Conservation (phyloP, 2,329 filamentous ascomycete genomes). For the Ophiostoma ips region DNA sequence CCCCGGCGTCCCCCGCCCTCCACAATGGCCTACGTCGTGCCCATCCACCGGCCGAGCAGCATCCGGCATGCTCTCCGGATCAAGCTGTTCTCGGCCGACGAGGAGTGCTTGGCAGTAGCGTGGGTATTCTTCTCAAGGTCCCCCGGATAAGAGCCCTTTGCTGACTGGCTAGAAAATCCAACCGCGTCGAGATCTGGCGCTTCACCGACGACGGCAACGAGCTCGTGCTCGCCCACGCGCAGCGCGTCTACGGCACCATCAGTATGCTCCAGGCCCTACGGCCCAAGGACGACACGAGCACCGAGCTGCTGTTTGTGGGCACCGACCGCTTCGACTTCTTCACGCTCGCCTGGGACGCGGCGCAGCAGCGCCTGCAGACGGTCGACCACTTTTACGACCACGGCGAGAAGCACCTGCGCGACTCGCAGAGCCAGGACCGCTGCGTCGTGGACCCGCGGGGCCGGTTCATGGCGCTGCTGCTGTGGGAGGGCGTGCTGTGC, state of each 20-base stretch:
- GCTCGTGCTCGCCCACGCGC: slow-evolving; percentile 51
- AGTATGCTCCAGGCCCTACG: slow-evolving; percentile 71
- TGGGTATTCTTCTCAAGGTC: too few species aligned
- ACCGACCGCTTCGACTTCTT: slow-evolving; percentile 88
- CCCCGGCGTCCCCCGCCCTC: too few species aligned
- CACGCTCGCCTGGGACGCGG: slow-evolving; percentile 67
- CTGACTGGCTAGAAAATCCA: slow-evolving; percentile 52
- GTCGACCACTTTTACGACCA: slow-evolving; percentile 37
- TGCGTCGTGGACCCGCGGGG: slow-evolving; percentile 74
- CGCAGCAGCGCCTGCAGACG: slow-evolving; percentile 36
- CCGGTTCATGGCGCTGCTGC: slow-evolving; percentile 40
- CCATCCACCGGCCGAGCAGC: slow-evolving; percentile 84
- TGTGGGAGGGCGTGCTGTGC: slow-evolving; percentile 47
- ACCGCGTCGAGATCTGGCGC: slow-evolving; percentile 73
- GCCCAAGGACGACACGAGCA: slow-evolving; percentile 53
- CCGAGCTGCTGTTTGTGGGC: slow-evolving; percentile 81
- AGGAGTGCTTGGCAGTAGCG: slow-evolving; percentile 79
- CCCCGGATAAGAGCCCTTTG: too few species aligned
- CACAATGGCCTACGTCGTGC: slow-evolving; percentile 82
- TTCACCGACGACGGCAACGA: slow-evolving; percentile 51
- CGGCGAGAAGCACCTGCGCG: slow-evolving; percentile 49
- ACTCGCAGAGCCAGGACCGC: slow-evolving; percentile 70
- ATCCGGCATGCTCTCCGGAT: slow-evolving; percentile 78
- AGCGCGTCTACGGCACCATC: slow-evolving; percentile 70
- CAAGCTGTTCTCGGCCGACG: slow-evolving; percentile 56